These are phyloP conservation scores for Fusarium globosum DNA, from an alignment of 2,329 filamentous ascomycete species.

Conservation along the genomic window DNA sequence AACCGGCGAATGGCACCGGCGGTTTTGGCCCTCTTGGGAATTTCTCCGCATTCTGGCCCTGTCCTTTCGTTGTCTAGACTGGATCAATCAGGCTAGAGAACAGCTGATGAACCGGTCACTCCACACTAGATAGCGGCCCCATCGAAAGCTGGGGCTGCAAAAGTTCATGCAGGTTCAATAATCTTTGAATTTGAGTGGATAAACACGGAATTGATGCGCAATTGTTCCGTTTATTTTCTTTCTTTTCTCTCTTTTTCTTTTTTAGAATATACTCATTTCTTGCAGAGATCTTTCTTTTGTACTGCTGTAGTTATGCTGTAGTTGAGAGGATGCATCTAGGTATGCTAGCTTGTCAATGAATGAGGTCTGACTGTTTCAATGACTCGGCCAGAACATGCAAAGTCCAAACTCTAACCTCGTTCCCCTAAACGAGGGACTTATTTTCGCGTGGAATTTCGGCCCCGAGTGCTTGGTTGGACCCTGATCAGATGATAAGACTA, in stretches of 20 bases:
- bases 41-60: slow-evolving; percentile 8
- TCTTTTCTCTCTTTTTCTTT: too few relatives aligned
- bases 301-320: too few relatives aligned
- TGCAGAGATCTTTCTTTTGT: fast-evolving
- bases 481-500: not conserved
- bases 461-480: not conserved
- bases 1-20: slow-evolving; percentile 18
- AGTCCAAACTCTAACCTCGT: not conserved
- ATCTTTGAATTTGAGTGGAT: not conserved
- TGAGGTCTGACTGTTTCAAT: fast-evolving
- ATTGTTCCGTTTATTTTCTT: not conserved
- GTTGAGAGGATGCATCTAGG: fast-evolving
- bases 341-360: fast-evolving
- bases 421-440: not conserved
- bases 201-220: not conserved
- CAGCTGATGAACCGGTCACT: slow-evolving; percentile 4
- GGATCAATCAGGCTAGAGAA: not conserved
- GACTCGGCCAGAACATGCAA: not conserved
- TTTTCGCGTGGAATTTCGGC: not conserved
- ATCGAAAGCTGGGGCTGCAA: not conserved
- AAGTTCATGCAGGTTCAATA: not conserved
- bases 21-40: not conserved
- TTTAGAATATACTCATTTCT: not conserved
- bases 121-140: slow-evolving; percentile 11
- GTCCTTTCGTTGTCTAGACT: not conserved